Conservation (phyloP, 148 eudicot genomes). For the Vaccinium vitisidaea region DNA sequence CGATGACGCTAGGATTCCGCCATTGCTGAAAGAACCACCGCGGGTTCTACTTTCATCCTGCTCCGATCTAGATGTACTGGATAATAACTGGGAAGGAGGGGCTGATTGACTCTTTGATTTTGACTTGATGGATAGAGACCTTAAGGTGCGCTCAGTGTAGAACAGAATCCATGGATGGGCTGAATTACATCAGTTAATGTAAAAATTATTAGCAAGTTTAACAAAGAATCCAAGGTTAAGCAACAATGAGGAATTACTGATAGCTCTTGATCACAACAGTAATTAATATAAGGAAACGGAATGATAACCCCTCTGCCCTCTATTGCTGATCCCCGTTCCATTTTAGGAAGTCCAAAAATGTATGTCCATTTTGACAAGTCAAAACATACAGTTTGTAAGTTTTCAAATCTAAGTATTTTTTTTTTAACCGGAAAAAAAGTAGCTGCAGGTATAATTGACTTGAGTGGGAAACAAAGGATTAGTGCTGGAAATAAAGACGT, state of each 20-base stretch:
- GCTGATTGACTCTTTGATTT: conserved; percentile 38
- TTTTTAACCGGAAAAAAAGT: background rate
- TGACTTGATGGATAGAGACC: conserved; percentile 46
- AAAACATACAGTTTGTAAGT: background rate
- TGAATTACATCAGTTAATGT: conserved; percentile 11
- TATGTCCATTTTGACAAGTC: background rate
- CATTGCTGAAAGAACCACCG: conserved; percentile 16
- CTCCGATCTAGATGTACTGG: conserved; percentile 14
- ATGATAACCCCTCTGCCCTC: background rate
- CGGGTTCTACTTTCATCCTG: conserved; percentile 20
- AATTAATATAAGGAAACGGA: background rate
- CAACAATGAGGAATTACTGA: background rate
- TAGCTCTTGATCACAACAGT: too few relatives aligned
- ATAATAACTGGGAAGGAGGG: conserved; percentile 21
- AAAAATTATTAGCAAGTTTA: background rate
- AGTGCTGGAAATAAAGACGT: background rate
- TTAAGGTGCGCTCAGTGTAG: conserved; percentile 64
- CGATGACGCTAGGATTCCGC: conserved; percentile 26
- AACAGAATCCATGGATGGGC: conserved; percentile 93
- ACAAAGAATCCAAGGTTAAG: background rate
- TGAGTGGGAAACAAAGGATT: background rate
- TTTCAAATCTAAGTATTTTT: background rate
- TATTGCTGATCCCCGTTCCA: background rate
- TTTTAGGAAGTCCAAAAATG: background rate
- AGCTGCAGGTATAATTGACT: background rate